Evolutionary conservation across 2,329 filamentous ascomycete species (phyloP), one percentile per base, ranked within the genome.

Genomic region (Cercospora sp.): DNA sequence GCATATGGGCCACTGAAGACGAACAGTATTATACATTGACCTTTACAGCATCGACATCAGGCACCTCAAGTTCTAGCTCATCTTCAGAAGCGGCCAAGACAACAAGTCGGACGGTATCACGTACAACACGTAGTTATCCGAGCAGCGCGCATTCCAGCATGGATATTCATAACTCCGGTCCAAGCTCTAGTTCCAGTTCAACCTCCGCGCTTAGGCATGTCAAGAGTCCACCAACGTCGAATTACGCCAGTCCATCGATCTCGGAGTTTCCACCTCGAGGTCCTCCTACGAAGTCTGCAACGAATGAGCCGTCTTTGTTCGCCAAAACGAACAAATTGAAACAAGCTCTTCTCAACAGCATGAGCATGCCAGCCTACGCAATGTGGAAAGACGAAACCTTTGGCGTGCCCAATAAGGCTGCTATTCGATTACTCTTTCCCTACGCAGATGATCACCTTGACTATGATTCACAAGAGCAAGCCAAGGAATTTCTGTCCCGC

Each of bases 381-480:
- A 91, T 93, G 88, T 94, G 91, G 91, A 90, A 89, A 75, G 91
- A 94, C 71, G 87, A 90, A 63, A 90, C 87, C 59, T 88, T 93
- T 58, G 89, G 87, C 0, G 88, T 93, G 53, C 89, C 91, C 3
- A 94, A 94, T 74, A 87, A 86, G 72, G 90, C 90, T 3, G 86
- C 83, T 55, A 75, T 84, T 18, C 77, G 79, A 60, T 73, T 84
- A 2, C 68, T 79, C 4, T 77, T 75, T 48, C 76, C 76, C 8
- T 76, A 75, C 66, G 73, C 76, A 18, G 74, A 77, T 36, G 70
- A 81, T 33, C 58, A 55, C 36, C 77, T 79, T 0, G 78, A 73
- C 2, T 75, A 69, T 51, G 75, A 81, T 51, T 78, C 80, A n/a
- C 77, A 70, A 3, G 75, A 77, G 28, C 78, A 79, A 51, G 74